Percentiles rank a stretch among this genome's conserved stretches.
Evolutionary conservation across 2,329 filamentous ascomycete genomes (phyloP).

Genomic region (Colletotrichum spinosum): DNA sequence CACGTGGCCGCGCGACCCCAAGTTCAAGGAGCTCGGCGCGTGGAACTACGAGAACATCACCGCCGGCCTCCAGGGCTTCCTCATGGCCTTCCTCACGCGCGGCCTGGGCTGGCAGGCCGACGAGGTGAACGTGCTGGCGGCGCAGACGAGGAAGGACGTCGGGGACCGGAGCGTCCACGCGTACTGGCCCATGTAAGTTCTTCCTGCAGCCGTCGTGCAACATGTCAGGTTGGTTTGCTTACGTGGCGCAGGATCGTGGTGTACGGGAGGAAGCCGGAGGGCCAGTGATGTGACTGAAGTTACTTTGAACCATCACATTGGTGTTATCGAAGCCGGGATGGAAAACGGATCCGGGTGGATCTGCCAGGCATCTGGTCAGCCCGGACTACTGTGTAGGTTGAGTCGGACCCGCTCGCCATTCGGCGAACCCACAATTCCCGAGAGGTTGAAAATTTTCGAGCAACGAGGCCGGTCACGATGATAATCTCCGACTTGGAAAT

Average conservation of each 20-base stretch:
- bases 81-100: slow-evolving; percentile 51
- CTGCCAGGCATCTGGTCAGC: neutral
- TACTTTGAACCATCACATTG: too few species aligned
- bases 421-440: slow-evolving; percentile 1
- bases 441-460: neutral
- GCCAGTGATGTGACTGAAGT: too few species aligned
- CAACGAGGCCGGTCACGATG: slow-evolving; percentile 8
- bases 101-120: slow-evolving; percentile 49
- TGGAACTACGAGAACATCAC: slow-evolving; percentile 48
- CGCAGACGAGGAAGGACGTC: slow-evolving; percentile 42
- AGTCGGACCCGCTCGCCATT: neutral
- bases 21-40: slow-evolving; percentile 50
- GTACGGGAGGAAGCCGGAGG: slow-evolving; percentile 23
- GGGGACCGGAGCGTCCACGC: slow-evolving; percentile 42
- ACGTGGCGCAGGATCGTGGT: slow-evolving; percentile 29
- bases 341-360: slow-evolving; percentile 16
- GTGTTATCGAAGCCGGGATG: neutral
- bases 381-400: neutral
- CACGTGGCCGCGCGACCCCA: slow-evolving; percentile 49
- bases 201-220: neutral
- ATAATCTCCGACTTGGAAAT: neutral
- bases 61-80: slow-evolving; percentile 49
- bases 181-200: slow-evolving; percentile 52
- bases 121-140: slow-evolving; percentile 43
- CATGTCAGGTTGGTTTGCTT: neutral